Percentiles rank a stretch among this genome's conserved stretches.
phyloP scores from a whole-genome alignment of 352 stramenopile genomes.

The Pelagophyceae sp. region DNA sequence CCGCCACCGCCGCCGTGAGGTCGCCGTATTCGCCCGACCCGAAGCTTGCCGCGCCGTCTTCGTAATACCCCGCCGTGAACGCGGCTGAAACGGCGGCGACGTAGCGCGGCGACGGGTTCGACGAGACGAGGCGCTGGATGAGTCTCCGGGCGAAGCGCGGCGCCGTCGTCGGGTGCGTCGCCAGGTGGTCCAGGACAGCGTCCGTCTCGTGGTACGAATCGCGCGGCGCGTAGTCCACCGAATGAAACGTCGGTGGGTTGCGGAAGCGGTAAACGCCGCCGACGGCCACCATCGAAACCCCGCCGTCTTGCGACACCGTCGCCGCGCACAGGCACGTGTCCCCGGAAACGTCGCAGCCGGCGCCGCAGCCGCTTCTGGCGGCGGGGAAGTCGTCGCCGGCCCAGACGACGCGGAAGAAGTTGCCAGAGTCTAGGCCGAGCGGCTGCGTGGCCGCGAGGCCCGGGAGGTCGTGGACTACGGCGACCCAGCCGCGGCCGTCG shows the following conservation, averaged over 20 bases:
- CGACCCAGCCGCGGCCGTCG: background rate
- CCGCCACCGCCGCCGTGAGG: conserved; percentile 40
- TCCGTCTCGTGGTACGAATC: conserved; percentile 52
- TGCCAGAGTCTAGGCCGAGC: background rate
- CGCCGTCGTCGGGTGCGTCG: conserved; percentile 48
- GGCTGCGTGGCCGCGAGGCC: no score
- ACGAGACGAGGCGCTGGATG: conserved; percentile 49
- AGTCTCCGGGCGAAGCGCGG: conserved; percentile 48
- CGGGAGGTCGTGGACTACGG: conserved; percentile 22
- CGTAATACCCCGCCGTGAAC: conserved; percentile 38
- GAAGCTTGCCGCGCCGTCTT: conserved; percentile 27
- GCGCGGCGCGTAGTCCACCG: conserved; percentile 45
- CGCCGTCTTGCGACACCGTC: conserved; percentile 19
- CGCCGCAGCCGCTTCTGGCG: background rate
- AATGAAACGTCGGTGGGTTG: conserved; percentile 32
- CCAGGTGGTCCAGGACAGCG: conserved; percentile 42
- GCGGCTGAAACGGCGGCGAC: conserved; percentile 37
- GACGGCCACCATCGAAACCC: background rate
- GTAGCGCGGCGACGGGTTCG: conserved; percentile 47
- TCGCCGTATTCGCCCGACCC: conserved; percentile 46
- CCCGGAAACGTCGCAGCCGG: background rate
- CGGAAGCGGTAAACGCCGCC: conserved; percentile 32
- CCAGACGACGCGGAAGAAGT: conserved; percentile 15
- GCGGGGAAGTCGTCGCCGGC: conserved; percentile 4
- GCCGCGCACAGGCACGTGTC: conserved; percentile 24